Conservation (phyloP, 1,139 yeast genomes). For the Geotrichum reessii region DNA sequence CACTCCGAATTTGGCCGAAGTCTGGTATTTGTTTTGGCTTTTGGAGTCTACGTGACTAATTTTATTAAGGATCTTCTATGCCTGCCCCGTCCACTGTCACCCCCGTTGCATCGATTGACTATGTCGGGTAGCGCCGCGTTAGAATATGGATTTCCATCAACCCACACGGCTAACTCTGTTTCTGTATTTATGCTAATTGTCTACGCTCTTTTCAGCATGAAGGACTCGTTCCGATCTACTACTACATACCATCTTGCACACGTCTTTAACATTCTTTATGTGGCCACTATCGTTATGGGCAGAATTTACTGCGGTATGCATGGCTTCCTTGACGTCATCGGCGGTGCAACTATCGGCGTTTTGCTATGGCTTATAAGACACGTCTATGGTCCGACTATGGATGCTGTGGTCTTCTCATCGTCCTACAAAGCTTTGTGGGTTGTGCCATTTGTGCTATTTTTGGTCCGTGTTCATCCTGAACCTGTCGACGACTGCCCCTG, state of each 20-base stretch:
- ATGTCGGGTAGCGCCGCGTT: constrained; percentile 82
- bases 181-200: constrained; percentile 57
- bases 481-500: constrained; percentile 97
- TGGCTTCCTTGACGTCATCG: constrained; percentile 69
- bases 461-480: constrained; percentile 63
- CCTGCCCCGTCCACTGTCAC: constrained; percentile 86
- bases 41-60: constrained; percentile 80
- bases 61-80: constrained; percentile 77
- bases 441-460: constrained; percentile 42
- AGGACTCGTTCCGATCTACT: constrained; percentile 17
- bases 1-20: constrained; percentile 52
- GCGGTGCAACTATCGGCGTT: constrained; percentile 64
- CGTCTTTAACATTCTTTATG: constrained; percentile 43
- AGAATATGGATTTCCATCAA: constrained; percentile 92
- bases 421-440: constrained; percentile 38
- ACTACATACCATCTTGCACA: constrained; percentile 18
- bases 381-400: constrained; percentile 24
- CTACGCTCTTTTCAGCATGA: constrained; percentile 21
- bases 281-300: constrained; percentile 65
- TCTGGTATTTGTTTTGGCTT: constrained; percentile 68
- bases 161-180: constrained; percentile 91
- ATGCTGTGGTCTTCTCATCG: constrained; percentile 22
- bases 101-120: constrained; percentile 86
- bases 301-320: constrained; percentile 97
- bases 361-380: constrained; percentile 31